Conservation (phyloP, 345 rosid species). For the Kandelia obovata region DNA sequence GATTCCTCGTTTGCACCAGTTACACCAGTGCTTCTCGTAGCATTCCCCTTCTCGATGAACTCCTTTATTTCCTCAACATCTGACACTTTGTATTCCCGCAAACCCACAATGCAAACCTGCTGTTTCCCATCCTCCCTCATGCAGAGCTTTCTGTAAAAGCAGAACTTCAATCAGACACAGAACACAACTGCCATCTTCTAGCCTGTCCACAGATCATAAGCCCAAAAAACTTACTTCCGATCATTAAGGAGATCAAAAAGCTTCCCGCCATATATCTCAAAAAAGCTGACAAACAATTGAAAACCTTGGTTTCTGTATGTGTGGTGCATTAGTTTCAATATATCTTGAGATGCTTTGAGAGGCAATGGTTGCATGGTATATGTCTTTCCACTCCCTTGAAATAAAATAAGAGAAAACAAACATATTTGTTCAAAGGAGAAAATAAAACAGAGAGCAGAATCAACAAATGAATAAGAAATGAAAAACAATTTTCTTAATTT, state of each 20-base stretch:
- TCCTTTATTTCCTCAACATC: constrained; percentile 54
- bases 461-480: not conserved
- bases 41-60: constrained; percentile 56
- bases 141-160: constrained; percentile 50
- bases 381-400: constrained; percentile 66
- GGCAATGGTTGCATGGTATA: constrained; percentile 71
- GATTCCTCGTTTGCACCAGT: constrained; percentile 74
- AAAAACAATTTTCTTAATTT: no score
- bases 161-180: constrained; percentile 9
- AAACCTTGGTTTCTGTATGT: constrained; percentile 49
- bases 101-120: constrained; percentile 67
- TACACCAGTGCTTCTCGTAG: constrained; percentile 56
- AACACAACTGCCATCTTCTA: not conserved
- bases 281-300: constrained; percentile 57
- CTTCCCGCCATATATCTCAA: constrained; percentile 71
- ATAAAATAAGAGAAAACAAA: constrained; percentile 3
- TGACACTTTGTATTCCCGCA: constrained; percentile 55
- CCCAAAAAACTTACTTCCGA: constrained; percentile 43
- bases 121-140: constrained; percentile 72
- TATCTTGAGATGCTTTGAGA: constrained; percentile 59
- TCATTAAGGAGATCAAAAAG: constrained; percentile 66
- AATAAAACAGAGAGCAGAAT: not conserved
- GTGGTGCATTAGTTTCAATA: constrained; percentile 46
- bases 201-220: not conserved
- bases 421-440: not conserved